Evolutionary conservation across 2,329 filamentous ascomycete genomes (phyloP), one percentile per base, ranked within the genome.

Genomic region (Fusarium albosuccineum): DNA sequence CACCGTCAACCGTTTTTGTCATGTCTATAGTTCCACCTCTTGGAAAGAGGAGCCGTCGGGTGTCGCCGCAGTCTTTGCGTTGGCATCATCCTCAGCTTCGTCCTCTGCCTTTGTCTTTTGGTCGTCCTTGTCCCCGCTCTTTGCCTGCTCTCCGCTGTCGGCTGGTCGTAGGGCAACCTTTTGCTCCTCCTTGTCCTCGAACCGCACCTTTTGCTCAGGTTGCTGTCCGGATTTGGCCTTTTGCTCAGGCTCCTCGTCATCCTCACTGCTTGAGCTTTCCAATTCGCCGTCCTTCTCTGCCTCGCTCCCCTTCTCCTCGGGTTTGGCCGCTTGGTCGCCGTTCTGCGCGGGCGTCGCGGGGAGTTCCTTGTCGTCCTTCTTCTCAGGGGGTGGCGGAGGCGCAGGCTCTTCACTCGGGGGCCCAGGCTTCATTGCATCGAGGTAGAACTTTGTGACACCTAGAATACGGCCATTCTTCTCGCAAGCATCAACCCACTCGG

Each of bases 401-500:
- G 67, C 57, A 14, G 76, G 71, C 54, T 81, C 77, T 51, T 82
- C 78, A 62, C 69, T 73, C 9, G 75, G 75, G 9, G 82, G 82
- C 0, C 80, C 81, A 6, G 83, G 82, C 40, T 84, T 79, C 71
- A 87, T 80, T 26, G 95, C 96, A 76, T 97, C 94, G 33, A 99
- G 86, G 79, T 99, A 99, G 81, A 97, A 99, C 71, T 94, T 94
- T 72, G 96, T 91, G 30, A 98, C 96, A 50, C 95, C 94, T 4
- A 98, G 91, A 66, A 99, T 97, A 62, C 94, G 89, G 44, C 95
- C 95, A 78, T 93, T 94, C 70, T 92, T 87, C 81, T 98, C 95
- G 77, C 96, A 99, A n/a, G 94, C 95, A 72, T 97, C 92, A 30
- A 99, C 88, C 96, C 96, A 99, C 79, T 99, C 96, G 17, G 96